Evolutionary conservation across 352 stramenopile species (phyloP).

Genomic region (Phytophthora pseudosyringae): DNA sequence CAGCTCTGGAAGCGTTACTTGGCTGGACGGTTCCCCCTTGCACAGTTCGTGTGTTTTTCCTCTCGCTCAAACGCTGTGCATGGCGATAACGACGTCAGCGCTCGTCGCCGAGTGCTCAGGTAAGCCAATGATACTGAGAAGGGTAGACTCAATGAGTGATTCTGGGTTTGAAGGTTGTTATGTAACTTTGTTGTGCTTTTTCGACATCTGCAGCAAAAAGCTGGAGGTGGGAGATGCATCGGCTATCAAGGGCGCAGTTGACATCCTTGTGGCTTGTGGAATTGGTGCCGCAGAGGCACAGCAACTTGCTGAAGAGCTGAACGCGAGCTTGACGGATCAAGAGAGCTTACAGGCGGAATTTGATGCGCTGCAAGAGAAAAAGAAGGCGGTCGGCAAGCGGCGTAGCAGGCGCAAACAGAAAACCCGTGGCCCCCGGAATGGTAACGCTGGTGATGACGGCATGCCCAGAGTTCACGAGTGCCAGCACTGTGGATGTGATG

Average conservation of each 20-base stretch:
- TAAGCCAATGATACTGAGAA: conserved; percentile 12
- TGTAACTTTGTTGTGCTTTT: not conserved
- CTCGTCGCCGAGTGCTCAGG: conserved; percentile 73
- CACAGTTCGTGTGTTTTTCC: conserved; percentile 77
- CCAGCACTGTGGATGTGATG: conserved; percentile 76
- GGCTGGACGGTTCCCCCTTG: conserved; percentile 65
- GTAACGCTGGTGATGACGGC: conserved; percentile 15
- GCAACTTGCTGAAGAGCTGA: conserved; percentile 71
- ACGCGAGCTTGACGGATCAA: conserved; percentile 43
- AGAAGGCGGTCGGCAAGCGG: conserved; percentile 48
- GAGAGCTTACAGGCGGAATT: conserved; percentile 41
- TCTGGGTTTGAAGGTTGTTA: not conserved
- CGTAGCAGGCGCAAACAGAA: conserved; percentile 72
- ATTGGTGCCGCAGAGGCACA: conserved; percentile 59
- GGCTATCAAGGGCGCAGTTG: conserved; percentile 63
- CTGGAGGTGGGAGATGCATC: conserved; percentile 76
- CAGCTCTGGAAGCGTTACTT: conserved; percentile 76
- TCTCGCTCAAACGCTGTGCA: conserved; percentile 78
- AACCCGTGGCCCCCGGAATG: conserved; percentile 33
- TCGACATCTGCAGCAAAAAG: conserved; percentile 58
- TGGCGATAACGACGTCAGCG: conserved; percentile 69
- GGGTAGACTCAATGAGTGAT: not conserved
- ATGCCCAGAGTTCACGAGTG: conserved; percentile 40
- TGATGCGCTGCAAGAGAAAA: conserved; percentile 41
- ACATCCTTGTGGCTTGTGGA: conserved; percentile 77